Percentiles rank a stretch among this genome's conserved stretches.
phyloP scores from a whole-genome alignment of 139 green algal genomes.

The Chlamydomonas schloesseri region DNA sequence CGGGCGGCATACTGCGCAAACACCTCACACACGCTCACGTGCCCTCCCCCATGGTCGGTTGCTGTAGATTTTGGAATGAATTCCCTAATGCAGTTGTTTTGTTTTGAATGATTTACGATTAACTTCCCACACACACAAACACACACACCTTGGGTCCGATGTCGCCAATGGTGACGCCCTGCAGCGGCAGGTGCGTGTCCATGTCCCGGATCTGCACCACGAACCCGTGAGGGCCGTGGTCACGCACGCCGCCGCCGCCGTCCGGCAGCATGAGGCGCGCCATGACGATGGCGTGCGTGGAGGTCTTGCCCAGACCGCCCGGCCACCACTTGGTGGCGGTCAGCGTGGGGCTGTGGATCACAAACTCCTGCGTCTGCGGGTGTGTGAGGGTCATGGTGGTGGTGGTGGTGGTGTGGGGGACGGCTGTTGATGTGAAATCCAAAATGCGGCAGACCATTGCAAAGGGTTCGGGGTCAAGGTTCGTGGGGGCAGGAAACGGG shows the following conservation, averaged over 20 bases:
- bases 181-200: slow-evolving; percentile 85
- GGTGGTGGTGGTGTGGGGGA: not conserved
- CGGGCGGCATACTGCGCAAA: no score
- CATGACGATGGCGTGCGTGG: slow-evolving; percentile 93
- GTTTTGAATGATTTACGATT: no score
- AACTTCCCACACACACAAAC: no score
- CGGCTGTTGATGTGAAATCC: no score
- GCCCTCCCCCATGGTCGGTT: no score
- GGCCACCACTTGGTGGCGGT: slow-evolving; percentile 95
- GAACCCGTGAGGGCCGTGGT: slow-evolving; percentile 92
- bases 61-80: no score
- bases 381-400: no score
- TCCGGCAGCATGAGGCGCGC: slow-evolving; percentile 83
- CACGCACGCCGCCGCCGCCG: slow-evolving; percentile 49
- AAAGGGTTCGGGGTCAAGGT: no score
- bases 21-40: no score
- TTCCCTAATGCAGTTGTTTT: no score
- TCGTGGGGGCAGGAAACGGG: no score
- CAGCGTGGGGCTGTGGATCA: slow-evolving; percentile 93
- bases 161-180: slow-evolving; percentile 92
- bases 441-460: no score
- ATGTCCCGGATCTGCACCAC: slow-evolving; percentile 72
- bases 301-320: slow-evolving; percentile 92
- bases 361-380: slow-evolving; percentile 80
- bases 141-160: slow-evolving; percentile 91